These are phyloP conservation scores for Ophiorrhiza pumila DNA, from an alignment of 257 asterid species.

Conservation along the genomic window DNA sequence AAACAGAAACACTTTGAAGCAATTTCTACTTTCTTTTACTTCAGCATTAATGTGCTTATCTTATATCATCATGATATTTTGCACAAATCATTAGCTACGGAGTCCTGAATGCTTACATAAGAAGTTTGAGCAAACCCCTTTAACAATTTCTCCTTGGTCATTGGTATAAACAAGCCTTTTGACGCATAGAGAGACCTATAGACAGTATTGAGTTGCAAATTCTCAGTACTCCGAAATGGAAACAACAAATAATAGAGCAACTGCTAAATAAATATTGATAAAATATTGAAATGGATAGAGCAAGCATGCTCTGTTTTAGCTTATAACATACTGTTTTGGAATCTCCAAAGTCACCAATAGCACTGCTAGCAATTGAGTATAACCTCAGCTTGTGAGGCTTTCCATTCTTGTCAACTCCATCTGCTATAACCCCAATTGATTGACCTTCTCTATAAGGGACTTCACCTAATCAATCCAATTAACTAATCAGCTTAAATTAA, in stretches of 20 bases:
- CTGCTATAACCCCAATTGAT: constrained; percentile 85
- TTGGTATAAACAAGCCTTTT: constrained; percentile 89
- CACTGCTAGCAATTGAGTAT: constrained; percentile 97
- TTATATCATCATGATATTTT: background rate
- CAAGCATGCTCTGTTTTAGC: background rate
- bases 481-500: constrained; percentile 3
- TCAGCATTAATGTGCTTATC: background rate
- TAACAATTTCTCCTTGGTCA: constrained; percentile 75
- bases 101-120: constrained; percentile 55
- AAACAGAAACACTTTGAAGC: background rate
- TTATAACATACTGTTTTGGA: constrained; percentile 73
- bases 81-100: background rate
- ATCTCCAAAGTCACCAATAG: constrained; percentile 95
- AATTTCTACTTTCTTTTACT: background rate
- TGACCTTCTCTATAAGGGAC: constrained; percentile 96
- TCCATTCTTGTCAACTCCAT: constrained; percentile 90
- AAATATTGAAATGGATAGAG: background rate
- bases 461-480: constrained; percentile 54
- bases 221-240: background rate
- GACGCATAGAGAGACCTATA: constrained; percentile 90
- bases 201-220: constrained; percentile 6
- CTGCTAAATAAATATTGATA: background rate
- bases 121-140: constrained; percentile 98
- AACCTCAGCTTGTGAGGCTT: constrained; percentile 94
- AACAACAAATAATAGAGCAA: background rate